Conservation (phyloP, 2,329 filamentous ascomycete species). For the Cryphonectria radicalis region DNA sequence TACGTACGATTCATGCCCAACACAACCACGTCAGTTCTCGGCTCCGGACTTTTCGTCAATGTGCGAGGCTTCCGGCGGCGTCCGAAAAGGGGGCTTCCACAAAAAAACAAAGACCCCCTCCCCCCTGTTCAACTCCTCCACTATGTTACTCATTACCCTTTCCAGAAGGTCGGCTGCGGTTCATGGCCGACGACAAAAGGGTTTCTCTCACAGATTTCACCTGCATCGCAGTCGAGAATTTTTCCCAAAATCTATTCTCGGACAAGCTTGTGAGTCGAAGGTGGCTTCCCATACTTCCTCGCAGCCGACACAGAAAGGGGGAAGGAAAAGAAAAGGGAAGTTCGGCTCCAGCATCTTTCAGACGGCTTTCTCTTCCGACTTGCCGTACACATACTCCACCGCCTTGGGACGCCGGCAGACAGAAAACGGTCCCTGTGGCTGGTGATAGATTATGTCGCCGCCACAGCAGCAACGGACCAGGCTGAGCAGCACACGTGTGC, state of each 20-base stretch:
- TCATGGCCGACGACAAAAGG: not conserved
- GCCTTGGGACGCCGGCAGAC: not conserved
- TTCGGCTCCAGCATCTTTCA: not conserved
- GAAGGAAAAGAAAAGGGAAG: not conserved
- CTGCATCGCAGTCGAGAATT: not conserved
- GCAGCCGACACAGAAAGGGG: not conserved
- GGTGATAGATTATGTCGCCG: not conserved
- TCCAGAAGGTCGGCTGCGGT: conserved; percentile 1
- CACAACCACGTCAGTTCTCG: not conserved
- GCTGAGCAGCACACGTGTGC: conserved; percentile 2
- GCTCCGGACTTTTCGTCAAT: not conserved
- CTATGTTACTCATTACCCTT: not conserved
- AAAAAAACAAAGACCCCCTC: not conserved
- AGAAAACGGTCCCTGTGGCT: not conserved
- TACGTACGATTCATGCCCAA: not conserved
- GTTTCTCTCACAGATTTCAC: not conserved
- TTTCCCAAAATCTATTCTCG: not conserved
- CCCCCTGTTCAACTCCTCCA: not conserved
- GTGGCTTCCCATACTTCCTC: no score
- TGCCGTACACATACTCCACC: not conserved
- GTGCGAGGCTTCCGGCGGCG: not conserved
- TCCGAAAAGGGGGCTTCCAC: not conserved
- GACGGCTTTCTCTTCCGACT: not conserved
- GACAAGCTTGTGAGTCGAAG: not conserved
- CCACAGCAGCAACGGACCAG: not conserved